Evolutionary conservation across 2,329 filamentous ascomycete species (phyloP).

Genomic region (Pestalotiopsis sp.): DNA sequence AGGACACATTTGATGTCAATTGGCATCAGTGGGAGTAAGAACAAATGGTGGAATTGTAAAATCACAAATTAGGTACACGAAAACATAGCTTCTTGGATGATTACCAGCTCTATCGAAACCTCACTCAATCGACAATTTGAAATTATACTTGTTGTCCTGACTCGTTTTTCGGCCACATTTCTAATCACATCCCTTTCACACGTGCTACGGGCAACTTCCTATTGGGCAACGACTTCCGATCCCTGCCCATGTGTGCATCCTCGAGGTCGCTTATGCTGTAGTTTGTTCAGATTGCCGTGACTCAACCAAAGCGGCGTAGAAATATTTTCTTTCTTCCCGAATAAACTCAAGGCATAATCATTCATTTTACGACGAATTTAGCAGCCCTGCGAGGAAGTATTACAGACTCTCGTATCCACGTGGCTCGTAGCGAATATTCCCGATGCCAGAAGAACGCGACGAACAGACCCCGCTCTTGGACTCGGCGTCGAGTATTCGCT

Average conservation of each 20-base stretch:
- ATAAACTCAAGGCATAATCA: neutral
- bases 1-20: neutral
- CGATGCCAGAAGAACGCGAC: neutral
- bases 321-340: neutral
- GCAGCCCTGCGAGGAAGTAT: neutral
- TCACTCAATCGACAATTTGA: too few species aligned
- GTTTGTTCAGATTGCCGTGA: neutral
- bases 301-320: neutral
- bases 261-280: neutral
- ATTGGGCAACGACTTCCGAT: constrained; percentile 8
- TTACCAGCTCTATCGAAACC: too few species aligned
- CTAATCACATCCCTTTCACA: neutral
- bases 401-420: neutral
- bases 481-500: neutral
- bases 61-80: too few species aligned
- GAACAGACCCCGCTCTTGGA: constrained; percentile 5
- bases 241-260: neutral
- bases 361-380: neutral
- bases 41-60: too few species aligned
- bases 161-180: too few species aligned
- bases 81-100: too few species aligned
- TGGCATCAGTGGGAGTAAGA: constrained; percentile 9
- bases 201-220: neutral
- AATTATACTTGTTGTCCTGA: too few species aligned
- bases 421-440: neutral